A percentile compares a stretch with the other conserved stretches of the same genome.
Evolutionary conservation across 805 yeast genomes (phyloP).

Genomic region (Yarrowia phangngaensis): DNA sequence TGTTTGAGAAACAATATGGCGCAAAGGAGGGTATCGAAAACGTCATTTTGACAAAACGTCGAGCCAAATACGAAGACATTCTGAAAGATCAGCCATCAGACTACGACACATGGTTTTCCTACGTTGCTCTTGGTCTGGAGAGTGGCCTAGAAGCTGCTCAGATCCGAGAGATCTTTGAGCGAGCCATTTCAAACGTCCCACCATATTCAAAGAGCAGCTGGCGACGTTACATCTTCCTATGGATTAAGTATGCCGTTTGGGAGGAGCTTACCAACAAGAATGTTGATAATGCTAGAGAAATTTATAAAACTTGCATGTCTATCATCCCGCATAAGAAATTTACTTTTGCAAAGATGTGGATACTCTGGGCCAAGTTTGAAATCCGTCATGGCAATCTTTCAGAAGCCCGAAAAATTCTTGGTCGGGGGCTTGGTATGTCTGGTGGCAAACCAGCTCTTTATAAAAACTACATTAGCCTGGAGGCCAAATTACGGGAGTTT

Average conservation of each 20-base stretch:
- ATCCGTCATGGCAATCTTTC: slow-evolving; percentile 53
- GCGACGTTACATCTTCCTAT: slow-evolving; percentile 66
- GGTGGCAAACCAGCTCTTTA: slow-evolving; percentile 56
- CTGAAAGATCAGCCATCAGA: slow-evolving; percentile 47
- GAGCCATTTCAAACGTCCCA: slow-evolving; percentile 45
- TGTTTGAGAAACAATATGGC: slow-evolving; percentile 67
- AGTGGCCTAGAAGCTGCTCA: slow-evolving; percentile 37
- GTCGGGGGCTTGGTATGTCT: slow-evolving; percentile 64
- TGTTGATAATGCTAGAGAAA: slow-evolving; percentile 45
- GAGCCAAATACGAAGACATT: slow-evolving; percentile 52
- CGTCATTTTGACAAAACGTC: slow-evolving; percentile 53
- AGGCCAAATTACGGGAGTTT: slow-evolving; percentile 66
- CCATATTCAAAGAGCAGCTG: slow-evolving; percentile 46
- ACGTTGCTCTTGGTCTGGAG: slow-evolving; percentile 51
- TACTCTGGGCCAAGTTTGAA: slow-evolving; percentile 64
- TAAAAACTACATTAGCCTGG: slow-evolving; percentile 62
- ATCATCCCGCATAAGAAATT: slow-evolving; percentile 57
- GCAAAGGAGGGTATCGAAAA: slow-evolving; percentile 50
- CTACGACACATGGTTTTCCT: slow-evolving; percentile 82
- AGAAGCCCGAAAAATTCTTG: slow-evolving; percentile 63
- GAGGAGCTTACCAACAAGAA: slow-evolving; percentile 52
- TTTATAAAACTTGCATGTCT: slow-evolving; percentile 51
- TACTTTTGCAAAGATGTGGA: slow-evolving; percentile 74
- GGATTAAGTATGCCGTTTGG: slow-evolving; percentile 63
- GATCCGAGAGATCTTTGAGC: slow-evolving; percentile 43